These are phyloP conservation scores for Proliferodiscus dingleyae DNA, from an alignment of 2,329 filamentous ascomycete species.

Conservation along the genomic window DNA sequence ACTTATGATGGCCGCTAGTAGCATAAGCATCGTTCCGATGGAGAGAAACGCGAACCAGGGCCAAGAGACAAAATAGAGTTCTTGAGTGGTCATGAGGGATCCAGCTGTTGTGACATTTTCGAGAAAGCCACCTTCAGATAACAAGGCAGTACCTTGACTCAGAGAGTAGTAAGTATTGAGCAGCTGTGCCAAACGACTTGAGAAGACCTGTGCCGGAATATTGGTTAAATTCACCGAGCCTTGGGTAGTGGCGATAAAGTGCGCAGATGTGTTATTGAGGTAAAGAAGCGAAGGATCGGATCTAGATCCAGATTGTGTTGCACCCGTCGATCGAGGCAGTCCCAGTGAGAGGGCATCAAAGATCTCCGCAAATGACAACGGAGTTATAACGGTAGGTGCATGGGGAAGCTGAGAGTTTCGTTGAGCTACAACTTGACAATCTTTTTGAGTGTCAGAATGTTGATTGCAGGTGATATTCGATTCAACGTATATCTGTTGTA, in stretches of 20 bases:
- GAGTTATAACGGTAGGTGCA: slow-evolving; percentile 1
- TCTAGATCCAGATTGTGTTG: not conserved
- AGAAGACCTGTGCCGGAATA: not conserved
- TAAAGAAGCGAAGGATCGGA: slow-evolving; percentile 8
- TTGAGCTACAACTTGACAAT: slow-evolving; percentile 6
- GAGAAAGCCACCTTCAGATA: not conserved
- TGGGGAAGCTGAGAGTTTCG: slow-evolving; percentile 1
- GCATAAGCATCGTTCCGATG: slow-evolving; percentile 3
- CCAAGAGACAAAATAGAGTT: slow-evolving; percentile 7
- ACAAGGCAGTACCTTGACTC: not conserved
- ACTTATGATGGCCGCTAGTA: not conserved
- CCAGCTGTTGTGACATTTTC: not conserved
- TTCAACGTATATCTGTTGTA: slow-evolving; percentile 3
- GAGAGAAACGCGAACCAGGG: slow-evolving; percentile 7
- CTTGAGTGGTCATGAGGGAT: not conserved
- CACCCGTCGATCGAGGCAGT: slow-evolving; percentile 4
- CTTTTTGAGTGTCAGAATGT: not conserved
- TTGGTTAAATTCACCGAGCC: not conserved
- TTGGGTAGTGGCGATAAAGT: not conserved
- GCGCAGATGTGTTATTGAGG: slow-evolving; percentile 4
- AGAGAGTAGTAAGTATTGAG: slow-evolving; percentile 11
- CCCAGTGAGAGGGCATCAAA: slow-evolving; percentile 3
- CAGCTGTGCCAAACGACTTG: not conserved
- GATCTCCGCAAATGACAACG: slow-evolving; percentile 6
- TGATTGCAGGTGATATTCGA: slow-evolving; percentile 2